Percentiles rank a stretch among this genome's conserved stretches.
These are phyloP conservation scores for Vitis hybrid DNA, from an alignment of 177 flowering plant species.

Conservation along the genomic window DNA sequence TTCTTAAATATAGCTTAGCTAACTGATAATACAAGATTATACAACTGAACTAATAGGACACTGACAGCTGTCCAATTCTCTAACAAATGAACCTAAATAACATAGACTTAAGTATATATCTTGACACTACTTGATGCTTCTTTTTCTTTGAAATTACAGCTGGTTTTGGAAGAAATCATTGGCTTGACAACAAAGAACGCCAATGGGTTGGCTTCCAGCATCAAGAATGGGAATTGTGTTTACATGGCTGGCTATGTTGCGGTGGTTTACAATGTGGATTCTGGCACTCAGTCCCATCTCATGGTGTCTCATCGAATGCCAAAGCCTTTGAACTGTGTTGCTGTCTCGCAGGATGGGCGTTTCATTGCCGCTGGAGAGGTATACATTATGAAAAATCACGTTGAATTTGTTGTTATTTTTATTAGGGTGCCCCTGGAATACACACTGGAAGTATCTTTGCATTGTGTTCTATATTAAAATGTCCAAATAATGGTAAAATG, in stretches of 20 bases:
- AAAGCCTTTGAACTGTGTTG: conserved; percentile 67
- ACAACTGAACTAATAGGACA: too few species aligned
- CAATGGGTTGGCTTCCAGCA: conserved; percentile 60
- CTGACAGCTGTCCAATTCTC: not conserved
- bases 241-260: conserved; percentile 73
- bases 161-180: conserved; percentile 57
- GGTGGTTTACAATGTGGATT: conserved; percentile 56
- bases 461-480: too few species aligned
- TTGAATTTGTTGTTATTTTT: not conserved
- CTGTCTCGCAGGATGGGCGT: conserved; percentile 49
- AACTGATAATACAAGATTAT: too few species aligned
- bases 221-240: conserved; percentile 38
- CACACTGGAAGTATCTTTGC: too few species aligned
- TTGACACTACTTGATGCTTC: not conserved
- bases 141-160: conserved; percentile 28
- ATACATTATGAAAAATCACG: not conserved
- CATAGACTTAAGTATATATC: too few species aligned
- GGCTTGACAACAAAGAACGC: conserved; percentile 59
- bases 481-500: too few species aligned
- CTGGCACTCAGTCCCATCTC: conserved; percentile 51
- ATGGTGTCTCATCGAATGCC: conserved; percentile 56
- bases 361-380: conserved; percentile 76
- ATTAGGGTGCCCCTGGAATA: too few species aligned
- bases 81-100: too few species aligned
- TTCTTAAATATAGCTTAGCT: too few species aligned